phyloP scores from a whole-genome alignment of 768 basidiomycete genomes.

The Podaxis rugospora region DNA sequence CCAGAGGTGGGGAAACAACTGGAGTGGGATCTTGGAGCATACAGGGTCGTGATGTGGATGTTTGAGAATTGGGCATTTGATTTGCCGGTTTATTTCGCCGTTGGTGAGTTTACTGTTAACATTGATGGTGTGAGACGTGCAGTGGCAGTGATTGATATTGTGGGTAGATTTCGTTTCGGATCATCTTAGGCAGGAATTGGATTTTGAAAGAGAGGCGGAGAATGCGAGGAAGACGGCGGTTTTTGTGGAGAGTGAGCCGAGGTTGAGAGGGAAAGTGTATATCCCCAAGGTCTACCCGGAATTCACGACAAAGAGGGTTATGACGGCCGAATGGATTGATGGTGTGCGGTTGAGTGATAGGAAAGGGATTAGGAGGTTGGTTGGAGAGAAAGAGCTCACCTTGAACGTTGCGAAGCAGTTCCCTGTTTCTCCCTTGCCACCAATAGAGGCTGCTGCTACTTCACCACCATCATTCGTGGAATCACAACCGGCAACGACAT shows the following conservation, averaged over 20 bases:
- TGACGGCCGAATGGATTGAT: slow-evolving; percentile 84
- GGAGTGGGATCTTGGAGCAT: slow-evolving; percentile 76
- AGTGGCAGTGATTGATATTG: neutral
- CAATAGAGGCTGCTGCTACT: slow-evolving; percentile 5
- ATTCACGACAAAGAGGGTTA: slow-evolving; percentile 70
- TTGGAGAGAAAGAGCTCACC: slow-evolving; percentile 40
- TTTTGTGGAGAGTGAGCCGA: slow-evolving; percentile 67
- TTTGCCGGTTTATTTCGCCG: slow-evolving; percentile 77
- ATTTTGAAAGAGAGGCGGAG: slow-evolving; percentile 74
- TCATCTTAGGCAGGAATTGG: slow-evolving; percentile 79
- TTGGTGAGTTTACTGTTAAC: slow-evolving; percentile 47
- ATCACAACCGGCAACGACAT: slow-evolving; percentile 10
- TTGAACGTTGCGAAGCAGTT: neutral
- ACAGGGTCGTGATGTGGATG: slow-evolving; percentile 72
- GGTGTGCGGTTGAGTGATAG: slow-evolving; percentile 70
- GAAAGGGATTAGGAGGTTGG: slow-evolving; percentile 47
- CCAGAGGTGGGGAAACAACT: slow-evolving; percentile 84
- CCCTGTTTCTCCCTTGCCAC: slow-evolving; percentile 10
- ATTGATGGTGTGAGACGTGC: neutral
- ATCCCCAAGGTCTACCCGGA: slow-evolving; percentile 74
- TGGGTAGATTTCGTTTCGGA: slow-evolving; percentile 69
- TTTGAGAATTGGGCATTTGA: slow-evolving; percentile 81
- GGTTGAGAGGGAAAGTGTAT: slow-evolving; percentile 64
- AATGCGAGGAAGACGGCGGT: slow-evolving; percentile 71
- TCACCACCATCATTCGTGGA: slow-evolving; percentile 2